A percentile compares a stretch with the other conserved stretches of the same genome.
Evolutionary conservation across 2,329 filamentous ascomycete genomes (phyloP).

Genomic region (Mycosphaerella sp.): DNA sequence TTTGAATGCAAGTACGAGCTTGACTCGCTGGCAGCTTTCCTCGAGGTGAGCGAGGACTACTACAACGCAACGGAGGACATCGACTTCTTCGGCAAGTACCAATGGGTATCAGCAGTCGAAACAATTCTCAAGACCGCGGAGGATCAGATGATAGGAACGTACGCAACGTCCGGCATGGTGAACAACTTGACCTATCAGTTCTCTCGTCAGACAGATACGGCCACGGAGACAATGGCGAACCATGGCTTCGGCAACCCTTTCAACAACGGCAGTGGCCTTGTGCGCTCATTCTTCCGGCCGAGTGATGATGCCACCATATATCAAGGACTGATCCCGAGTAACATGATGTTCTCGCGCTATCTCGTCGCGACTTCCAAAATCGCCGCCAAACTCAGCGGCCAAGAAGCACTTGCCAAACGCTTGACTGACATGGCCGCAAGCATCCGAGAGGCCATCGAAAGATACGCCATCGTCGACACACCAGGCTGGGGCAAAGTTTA

Average conservation of each 20-base stretch:
- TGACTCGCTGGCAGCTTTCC: constrained; percentile 48
- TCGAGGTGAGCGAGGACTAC: constrained; percentile 45
- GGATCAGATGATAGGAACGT: constrained; percentile 46
- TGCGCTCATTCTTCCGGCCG: constrained; percentile 47
- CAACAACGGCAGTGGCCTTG: constrained; percentile 44
- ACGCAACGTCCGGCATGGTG: constrained; percentile 42
- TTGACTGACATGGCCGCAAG: constrained; percentile 53
- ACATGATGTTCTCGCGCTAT: constrained; percentile 68
- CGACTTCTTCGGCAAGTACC: constrained; percentile 45
- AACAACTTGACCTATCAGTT: constrained; percentile 43
- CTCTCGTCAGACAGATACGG: constrained; percentile 39
- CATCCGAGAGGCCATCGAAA: constrained; percentile 42
- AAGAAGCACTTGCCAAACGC: constrained; percentile 44
- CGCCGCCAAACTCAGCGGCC: constrained; percentile 47
- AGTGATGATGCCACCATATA: constrained; percentile 48
- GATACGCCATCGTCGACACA: constrained; percentile 39
- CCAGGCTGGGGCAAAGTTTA: constrained; percentile 39
- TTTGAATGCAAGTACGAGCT: constrained; percentile 53
- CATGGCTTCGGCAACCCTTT: constrained; percentile 47
- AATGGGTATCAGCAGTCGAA: constrained; percentile 44
- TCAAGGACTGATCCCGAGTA: constrained; percentile 46
- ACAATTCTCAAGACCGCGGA: constrained; percentile 42
- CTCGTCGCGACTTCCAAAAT: constrained; percentile 51
- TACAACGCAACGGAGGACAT: constrained; percentile 45
- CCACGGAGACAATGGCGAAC: constrained; percentile 49